Conservation (phyloP, 257 asterid genomes). For the Solanum corneliomulleri region DNA sequence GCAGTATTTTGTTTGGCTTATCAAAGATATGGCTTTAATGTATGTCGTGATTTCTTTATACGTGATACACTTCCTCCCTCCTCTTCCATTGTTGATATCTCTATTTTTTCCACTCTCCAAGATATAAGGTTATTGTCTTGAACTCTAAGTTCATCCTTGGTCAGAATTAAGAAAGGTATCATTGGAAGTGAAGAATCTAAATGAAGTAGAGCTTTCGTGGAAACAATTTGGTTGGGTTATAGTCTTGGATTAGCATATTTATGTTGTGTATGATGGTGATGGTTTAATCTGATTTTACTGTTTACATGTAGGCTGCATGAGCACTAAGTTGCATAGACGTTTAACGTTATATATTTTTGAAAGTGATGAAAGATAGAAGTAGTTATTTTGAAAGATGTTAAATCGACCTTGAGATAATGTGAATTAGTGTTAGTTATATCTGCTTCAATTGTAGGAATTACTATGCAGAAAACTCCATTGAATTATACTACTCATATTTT, state of each 20-base stretch:
- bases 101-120: not conserved
- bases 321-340: not conserved
- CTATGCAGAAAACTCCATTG: not conserved
- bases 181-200: not conserved
- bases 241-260: not conserved
- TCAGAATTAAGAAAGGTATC: not conserved
- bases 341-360: not conserved
- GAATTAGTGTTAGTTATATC: not conserved
- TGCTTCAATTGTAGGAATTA: not conserved
- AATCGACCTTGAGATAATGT: not conserved
- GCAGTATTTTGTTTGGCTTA: not conserved
- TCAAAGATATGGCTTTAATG: not conserved
- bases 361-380: not conserved
- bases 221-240: not conserved
- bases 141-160: not conserved
- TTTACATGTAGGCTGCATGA: not conserved
- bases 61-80: not conserved
- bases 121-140: not conserved
- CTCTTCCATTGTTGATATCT: not conserved
- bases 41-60: not conserved
- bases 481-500: not conserved
- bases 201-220: not conserved
- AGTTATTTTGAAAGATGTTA: not conserved
- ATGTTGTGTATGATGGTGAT: not conserved
- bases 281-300: not conserved